Evolutionary conservation across 306 rosid genomes (phyloP).

Genomic region (Alnus rubra): DNA sequence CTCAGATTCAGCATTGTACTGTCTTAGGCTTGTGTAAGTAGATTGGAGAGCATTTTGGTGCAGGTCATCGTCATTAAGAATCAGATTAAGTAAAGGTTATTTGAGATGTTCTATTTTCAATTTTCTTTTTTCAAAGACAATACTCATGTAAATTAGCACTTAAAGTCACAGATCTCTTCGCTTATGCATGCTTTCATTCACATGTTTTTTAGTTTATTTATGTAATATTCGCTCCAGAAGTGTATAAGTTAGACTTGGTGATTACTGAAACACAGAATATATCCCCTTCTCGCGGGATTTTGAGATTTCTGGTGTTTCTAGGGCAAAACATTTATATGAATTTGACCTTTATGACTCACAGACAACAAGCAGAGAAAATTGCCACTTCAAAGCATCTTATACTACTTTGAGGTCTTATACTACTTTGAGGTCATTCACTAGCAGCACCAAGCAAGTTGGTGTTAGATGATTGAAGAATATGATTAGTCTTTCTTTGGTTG

Average conservation of each 20-base stretch:
- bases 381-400: not conserved
- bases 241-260: not conserved
- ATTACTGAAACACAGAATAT: not conserved
- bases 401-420: too few species aligned
- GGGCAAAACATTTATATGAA: not conserved
- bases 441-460: not conserved
- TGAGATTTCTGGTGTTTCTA: not conserved
- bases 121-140: not conserved
- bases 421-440: not conserved
- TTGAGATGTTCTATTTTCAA: not conserved
- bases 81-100: not conserved
- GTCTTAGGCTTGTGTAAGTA: slow-evolving; percentile 29
- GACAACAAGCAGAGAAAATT: not conserved
- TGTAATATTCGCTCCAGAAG: not conserved
- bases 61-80: not conserved
- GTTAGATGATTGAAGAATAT: not conserved
- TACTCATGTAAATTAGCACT: not conserved
- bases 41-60: not conserved
- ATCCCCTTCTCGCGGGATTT: not conserved
- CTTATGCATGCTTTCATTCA: not conserved
- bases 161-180: not conserved
- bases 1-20: slow-evolving; percentile 43
- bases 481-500: not conserved
- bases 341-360: not conserved
- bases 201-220: not conserved